Evolutionary conservation across 1,284 basidiomycete genomes (phyloP).

Genomic region (Blastosporella zonata): DNA sequence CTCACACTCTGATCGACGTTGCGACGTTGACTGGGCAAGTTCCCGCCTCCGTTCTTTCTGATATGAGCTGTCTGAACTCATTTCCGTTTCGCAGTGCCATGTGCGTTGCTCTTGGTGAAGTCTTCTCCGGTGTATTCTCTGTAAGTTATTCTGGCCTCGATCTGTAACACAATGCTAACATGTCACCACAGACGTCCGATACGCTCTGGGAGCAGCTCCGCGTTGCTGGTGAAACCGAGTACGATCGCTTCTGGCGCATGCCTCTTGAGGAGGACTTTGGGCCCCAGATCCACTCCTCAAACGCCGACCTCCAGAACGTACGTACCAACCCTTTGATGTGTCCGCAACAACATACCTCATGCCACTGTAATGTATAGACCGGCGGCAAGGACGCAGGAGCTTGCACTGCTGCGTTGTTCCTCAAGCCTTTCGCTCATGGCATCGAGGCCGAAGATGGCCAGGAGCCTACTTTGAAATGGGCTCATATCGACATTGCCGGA

Average conservation of each 20-base stretch:
- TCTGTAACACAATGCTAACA: background rate
- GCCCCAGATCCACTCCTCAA: constrained; percentile 73
- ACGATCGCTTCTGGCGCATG: constrained; percentile 85
- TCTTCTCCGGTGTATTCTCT: constrained; percentile 80
- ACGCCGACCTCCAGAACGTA: constrained; percentile 84
- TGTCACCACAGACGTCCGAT: constrained; percentile 56
- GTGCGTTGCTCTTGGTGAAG: constrained; percentile 66
- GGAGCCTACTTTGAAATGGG: constrained; percentile 62
- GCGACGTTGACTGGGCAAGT: constrained; percentile 75
- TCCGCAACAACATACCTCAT: background rate
- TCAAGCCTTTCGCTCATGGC: constrained; percentile 79
- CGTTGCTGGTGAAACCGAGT: constrained; percentile 68
- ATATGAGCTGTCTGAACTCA: background rate
- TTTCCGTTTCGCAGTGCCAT: constrained; percentile 49
- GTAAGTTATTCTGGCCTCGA: constrained; percentile 34
- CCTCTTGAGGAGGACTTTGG: constrained; percentile 79
- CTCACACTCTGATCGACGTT: constrained; percentile 82
- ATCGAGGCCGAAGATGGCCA: constrained; percentile 52
- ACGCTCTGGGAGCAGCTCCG: constrained; percentile 73
- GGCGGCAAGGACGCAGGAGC: constrained; percentile 76
- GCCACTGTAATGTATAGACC: constrained; percentile 36
- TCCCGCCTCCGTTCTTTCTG: constrained; percentile 9
- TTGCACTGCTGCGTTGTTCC: constrained; percentile 85
- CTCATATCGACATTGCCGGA: constrained; percentile 85
- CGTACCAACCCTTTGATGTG: constrained; percentile 8